Conservation (phyloP, 1,284 basidiomycete species). For the Ustilago sp. region DNA sequence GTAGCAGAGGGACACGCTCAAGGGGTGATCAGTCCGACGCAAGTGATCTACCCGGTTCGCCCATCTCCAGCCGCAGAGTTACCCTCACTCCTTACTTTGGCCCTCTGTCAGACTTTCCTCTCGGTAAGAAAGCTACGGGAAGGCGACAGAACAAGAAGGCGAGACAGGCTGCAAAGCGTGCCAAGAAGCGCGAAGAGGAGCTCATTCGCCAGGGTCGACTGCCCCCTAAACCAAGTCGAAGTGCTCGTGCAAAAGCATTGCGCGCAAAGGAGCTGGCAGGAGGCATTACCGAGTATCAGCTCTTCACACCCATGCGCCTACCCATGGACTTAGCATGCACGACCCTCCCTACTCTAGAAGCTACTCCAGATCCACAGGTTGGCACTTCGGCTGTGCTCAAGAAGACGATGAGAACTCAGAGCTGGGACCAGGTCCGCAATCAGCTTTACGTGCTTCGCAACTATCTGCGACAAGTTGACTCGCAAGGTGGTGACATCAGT, state of each 20-base stretch:
- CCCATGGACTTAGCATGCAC: conserved; percentile 47
- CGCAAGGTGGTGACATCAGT: conserved; percentile 62
- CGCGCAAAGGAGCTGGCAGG: conserved; percentile 62
- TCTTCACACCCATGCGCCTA: conserved; percentile 63
- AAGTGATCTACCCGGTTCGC: conserved; percentile 41
- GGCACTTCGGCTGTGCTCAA: conserved; percentile 33
- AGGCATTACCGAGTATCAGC: conserved; percentile 65
- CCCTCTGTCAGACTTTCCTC: conserved; percentile 44
- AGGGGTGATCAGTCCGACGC: conserved; percentile 43
- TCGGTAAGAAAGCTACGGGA: conserved; percentile 36
- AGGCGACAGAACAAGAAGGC: conserved; percentile 43
- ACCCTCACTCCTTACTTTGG: conserved; percentile 51
- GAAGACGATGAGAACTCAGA: conserved; percentile 39
- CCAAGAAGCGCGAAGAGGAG: conserved; percentile 48
- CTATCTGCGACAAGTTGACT: conserved; percentile 60
- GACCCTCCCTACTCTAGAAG: conserved; percentile 32
- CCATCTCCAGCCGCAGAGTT: conserved; percentile 34
- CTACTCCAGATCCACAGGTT: conserved; percentile 22
- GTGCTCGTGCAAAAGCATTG: conserved; percentile 63
- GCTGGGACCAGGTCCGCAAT: conserved; percentile 52
- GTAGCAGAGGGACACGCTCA: conserved; percentile 21
- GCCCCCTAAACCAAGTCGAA: conserved; percentile 60
- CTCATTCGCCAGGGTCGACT: conserved; percentile 48
- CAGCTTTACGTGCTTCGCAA: conserved; percentile 62
- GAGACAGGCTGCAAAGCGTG: conserved; percentile 39